phyloP scores from a whole-genome alignment of 2,329 filamentous ascomycete genomes.

The Ophiocordyceps australis region DNA sequence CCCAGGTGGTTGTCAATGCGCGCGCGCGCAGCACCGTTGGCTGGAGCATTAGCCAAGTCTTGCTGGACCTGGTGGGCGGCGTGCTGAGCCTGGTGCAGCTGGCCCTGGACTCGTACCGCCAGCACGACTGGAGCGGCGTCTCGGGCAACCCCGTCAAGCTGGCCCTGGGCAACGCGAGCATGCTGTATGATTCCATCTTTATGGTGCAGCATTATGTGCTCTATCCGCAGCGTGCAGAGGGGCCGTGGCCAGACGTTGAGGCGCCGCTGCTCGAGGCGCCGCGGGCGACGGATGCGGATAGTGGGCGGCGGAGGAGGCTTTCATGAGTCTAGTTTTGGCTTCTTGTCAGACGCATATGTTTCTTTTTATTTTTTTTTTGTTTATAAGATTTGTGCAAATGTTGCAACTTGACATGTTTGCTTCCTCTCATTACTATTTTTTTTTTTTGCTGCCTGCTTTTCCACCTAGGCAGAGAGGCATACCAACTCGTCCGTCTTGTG shows the following conservation, averaged over 20 bases:
- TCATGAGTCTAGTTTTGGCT: background rate
- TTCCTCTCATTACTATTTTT: no score
- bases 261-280: conserved; percentile 9
- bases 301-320: background rate
- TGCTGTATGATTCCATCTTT: conserved; percentile 76
- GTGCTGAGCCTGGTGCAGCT: conserved; percentile 68
- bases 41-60: conserved; percentile 72
- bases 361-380: no score
- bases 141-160: conserved; percentile 89
- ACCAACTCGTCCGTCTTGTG: no score
- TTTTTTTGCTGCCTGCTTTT: no score
- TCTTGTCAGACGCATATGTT: no score
- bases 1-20: conserved; percentile 71
- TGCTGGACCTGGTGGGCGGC: conserved; percentile 71
- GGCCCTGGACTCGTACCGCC: conserved; percentile 65
- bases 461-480: no score
- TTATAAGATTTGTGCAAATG: no score
- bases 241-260: conserved; percentile 2
- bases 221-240: conserved; percentile 26
- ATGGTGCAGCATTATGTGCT: conserved; percentile 77
- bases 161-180: conserved; percentile 65
- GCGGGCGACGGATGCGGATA: conserved; percentile 3
- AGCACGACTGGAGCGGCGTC: conserved; percentile 77
- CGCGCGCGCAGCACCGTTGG: conserved; percentile 70
- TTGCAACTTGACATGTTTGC: no score